A percentile compares a stretch with the other conserved stretches of the same genome.
Conservation (phyloP, 2,329 filamentous ascomycete genomes). For the Ceratocystis alfenasii region DNA sequence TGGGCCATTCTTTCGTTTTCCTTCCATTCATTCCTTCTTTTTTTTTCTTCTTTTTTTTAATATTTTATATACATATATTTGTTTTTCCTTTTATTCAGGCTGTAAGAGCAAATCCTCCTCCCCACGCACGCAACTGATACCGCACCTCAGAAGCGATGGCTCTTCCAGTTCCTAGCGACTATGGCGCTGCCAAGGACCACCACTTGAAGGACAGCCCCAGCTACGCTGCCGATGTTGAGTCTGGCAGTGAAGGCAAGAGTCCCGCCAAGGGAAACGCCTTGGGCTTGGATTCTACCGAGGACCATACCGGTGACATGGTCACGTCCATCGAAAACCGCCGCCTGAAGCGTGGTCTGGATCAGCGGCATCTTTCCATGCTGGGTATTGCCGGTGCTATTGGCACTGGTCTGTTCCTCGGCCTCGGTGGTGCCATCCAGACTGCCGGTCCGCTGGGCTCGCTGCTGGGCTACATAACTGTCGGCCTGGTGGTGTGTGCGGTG, state of each 20-base stretch:
- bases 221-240: slow-evolving; percentile 13
- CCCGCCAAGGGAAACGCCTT: slow-evolving; percentile 8
- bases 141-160: background rate
- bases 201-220: background rate
- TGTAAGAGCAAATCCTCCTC: background rate
- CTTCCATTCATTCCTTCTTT: background rate
- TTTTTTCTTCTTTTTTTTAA: background rate
- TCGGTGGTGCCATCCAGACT: slow-evolving; percentile 41
- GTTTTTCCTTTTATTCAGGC: background rate
- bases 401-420: slow-evolving; percentile 49
- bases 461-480: slow-evolving; percentile 44
- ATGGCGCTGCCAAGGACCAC: slow-evolving; percentile 9
- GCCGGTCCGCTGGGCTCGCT: slow-evolving; percentile 40
- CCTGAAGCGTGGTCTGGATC: slow-evolving; percentile 37
- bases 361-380: slow-evolving; percentile 48
- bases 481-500: slow-evolving; percentile 44
- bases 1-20: background rate
- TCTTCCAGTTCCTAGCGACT: slow-evolving; percentile 4
- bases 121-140: background rate
- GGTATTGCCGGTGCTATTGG: slow-evolving; percentile 51
- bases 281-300: slow-evolving; percentile 15
- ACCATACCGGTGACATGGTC: slow-evolving; percentile 35
- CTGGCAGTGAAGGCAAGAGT: slow-evolving; percentile 5
- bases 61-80: background rate
- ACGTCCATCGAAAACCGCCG: slow-evolving; percentile 39